Percentiles rank a stretch among this genome's conserved stretches.
phyloP scores from a whole-genome alignment of 2,329 filamentous ascomycete species.

The Ophiostoma montium region DNA sequence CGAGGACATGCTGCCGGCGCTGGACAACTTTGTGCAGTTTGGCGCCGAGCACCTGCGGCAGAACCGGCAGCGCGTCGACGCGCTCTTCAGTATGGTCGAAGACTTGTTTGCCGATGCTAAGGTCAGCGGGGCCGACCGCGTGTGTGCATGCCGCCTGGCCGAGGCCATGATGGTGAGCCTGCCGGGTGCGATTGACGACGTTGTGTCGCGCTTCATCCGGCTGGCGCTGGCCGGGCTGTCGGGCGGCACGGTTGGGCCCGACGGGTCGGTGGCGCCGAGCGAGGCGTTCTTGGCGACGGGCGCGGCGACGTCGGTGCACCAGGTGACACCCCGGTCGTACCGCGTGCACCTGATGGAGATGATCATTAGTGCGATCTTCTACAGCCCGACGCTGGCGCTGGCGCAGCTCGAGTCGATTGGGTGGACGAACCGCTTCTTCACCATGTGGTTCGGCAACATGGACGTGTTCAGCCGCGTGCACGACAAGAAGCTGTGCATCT shows the following conservation, averaged over 20 bases:
- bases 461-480: slow-evolving; percentile 86
- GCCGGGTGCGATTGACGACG: slow-evolving; percentile 74
- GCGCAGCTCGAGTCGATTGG: slow-evolving; percentile 78
- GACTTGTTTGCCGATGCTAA: slow-evolving; percentile 91
- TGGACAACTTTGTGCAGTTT: slow-evolving; percentile 96
- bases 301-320: slow-evolving; percentile 11
- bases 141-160: slow-evolving; percentile 93
- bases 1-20: slow-evolving; percentile 94
- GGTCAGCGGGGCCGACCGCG: slow-evolving; percentile 83
- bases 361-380: slow-evolving; percentile 96
- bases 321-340: slow-evolving; percentile 76
- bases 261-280: slow-evolving; percentile 23
- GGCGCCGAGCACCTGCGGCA: slow-evolving; percentile 67
- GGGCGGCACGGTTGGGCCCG: slow-evolving; percentile 33
- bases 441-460: slow-evolving; percentile 94
- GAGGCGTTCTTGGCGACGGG: slow-evolving; percentile 6
- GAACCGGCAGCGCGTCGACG: slow-evolving; percentile 75
- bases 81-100: slow-evolving; percentile 83
- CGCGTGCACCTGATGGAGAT: slow-evolving; percentile 97
- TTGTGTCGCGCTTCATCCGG: slow-evolving; percentile 75
- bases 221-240: slow-evolving; percentile 76
- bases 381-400: slow-evolving; percentile 76
- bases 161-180: slow-evolving; percentile 96
- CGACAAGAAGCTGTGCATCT: slow-evolving; percentile 97
- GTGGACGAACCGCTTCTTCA: slow-evolving; percentile 99